Base-by-base conservation (phyloP, 495 filamentous ascomycete species). In the Annulohypoxylon stygium region DNA sequence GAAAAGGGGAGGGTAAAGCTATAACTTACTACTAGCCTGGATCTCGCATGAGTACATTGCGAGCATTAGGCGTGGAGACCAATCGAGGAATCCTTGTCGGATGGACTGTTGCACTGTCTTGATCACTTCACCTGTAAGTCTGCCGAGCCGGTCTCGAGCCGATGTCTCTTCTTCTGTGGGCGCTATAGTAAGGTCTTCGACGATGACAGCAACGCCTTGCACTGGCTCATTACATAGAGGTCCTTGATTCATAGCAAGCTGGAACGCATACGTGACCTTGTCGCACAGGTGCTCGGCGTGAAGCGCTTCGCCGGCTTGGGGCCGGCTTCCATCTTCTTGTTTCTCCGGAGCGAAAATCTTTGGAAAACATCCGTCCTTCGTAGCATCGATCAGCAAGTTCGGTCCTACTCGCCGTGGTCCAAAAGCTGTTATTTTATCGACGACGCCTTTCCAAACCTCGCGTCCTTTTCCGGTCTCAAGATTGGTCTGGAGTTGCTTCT, bases 11-110 rank as follows among this genome's bases (percentile, higher is more conserved):
- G 36, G 33, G 58, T 16, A 47, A 3, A 48, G 63, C 45, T 60
- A 43, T 37, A 51, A 83, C 90, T 75, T 87, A 95, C 93, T 93
- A 43, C 93, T 93, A 58, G 95, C 93, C 86, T 98, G 97, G 74
- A 99, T 98, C 76, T 98, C 95, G 79, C 93, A 95, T 62, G 90
- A 93, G 83, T 99, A 99, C 93, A 98, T 98, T n/a, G 96, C 95
- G 57, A 98, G 90, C 85, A 98, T 87, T 33, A 99, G 86, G 1
- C 96, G 89, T 0, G 97, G 95, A 64, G 91, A 94, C 95, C 95
- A 99, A 85, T 98, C 97, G 3, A 97, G 83, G 84, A 98, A 97
- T 14, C 91, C 95, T 75, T 92, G 89, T 16, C 89, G 87, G 71
- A 98, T 95, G n/a, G 92, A 89, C 39, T 93, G 89, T 57, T 93